phyloP scores from a whole-genome alignment of 2,329 filamentous ascomycete species.

The Zymoseptoria ardabiliae region DNA sequence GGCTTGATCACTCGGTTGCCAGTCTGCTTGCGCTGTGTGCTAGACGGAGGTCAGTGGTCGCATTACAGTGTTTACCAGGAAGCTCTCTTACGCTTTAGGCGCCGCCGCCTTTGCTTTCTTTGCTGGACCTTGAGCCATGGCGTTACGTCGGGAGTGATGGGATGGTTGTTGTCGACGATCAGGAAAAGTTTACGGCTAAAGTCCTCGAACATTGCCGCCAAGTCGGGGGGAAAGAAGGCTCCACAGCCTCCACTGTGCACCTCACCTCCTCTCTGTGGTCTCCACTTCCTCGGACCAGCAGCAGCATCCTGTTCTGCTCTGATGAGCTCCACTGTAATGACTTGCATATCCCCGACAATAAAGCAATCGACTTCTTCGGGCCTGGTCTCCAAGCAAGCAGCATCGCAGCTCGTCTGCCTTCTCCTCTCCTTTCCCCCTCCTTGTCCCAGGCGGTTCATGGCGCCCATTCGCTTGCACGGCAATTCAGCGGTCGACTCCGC shows the following conservation, averaged over 20 bases:
- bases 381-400: too few relatives aligned
- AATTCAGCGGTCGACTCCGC: not conserved
- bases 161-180: not conserved
- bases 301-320: not conserved
- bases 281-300: not conserved
- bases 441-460: not conserved
- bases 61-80: not conserved
- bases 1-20: slow-evolving; percentile 59
- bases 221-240: too few relatives aligned
- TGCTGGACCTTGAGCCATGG: slow-evolving; percentile 25
- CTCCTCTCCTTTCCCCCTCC: too few relatives aligned
- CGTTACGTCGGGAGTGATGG: not conserved
- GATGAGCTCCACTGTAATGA: not conserved
- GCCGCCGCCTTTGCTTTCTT: slow-evolving; percentile 26
- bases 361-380: too few relatives aligned
- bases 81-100: slow-evolving; percentile 14
- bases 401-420: too few relatives aligned
- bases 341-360: not conserved
- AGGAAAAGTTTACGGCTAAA: not conserved
- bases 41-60: slow-evolving; percentile 2
- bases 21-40: slow-evolving; percentile 28
- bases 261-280: not conserved
- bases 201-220: not conserved
- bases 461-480: not conserved
- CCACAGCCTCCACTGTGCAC: not conserved